phyloP scores from a whole-genome alignment of 345 rosid genomes.

The Cardamine chenopodiifolia region DNA sequence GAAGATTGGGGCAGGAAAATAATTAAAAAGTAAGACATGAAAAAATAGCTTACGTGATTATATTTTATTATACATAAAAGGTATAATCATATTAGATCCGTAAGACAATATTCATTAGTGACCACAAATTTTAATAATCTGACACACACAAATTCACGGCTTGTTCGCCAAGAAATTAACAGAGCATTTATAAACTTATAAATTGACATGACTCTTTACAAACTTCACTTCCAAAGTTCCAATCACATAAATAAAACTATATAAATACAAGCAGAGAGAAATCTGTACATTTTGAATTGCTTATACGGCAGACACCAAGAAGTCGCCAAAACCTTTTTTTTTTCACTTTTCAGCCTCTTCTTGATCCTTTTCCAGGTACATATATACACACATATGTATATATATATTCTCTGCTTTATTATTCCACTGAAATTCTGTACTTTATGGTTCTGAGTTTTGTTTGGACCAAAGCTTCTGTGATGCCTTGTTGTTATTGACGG shows the following conservation, averaged over 20 bases:
- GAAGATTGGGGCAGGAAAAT: conserved; percentile 1
- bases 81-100: not conserved
- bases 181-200: conserved; percentile 22
- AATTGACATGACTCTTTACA: conserved; percentile 6
- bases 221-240: conserved; percentile 27
- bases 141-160: too few relatives aligned
- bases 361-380: conserved; percentile 30
- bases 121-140: not conserved
- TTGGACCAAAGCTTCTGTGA: too few relatives aligned
- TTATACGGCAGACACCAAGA: conserved; percentile 27
- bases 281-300: conserved; percentile 11
- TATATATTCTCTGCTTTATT: conserved; percentile 21
- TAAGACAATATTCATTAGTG: not conserved
- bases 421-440: too few relatives aligned
- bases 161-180: conserved; percentile 39
- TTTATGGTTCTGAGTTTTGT: too few relatives aligned
- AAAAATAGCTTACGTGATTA: not conserved
- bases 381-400: not conserved
- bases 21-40: not conserved
- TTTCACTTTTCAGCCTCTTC: conserved; percentile 31
- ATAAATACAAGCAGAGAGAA: conserved; percentile 9
- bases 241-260: not conserved
- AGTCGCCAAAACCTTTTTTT: conserved; percentile 1
- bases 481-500: not conserved
- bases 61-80: not conserved